Base-by-base conservation (phyloP, 805 yeast genomes). In the Saccharomycopsis oosterbeekiorum region DNA sequence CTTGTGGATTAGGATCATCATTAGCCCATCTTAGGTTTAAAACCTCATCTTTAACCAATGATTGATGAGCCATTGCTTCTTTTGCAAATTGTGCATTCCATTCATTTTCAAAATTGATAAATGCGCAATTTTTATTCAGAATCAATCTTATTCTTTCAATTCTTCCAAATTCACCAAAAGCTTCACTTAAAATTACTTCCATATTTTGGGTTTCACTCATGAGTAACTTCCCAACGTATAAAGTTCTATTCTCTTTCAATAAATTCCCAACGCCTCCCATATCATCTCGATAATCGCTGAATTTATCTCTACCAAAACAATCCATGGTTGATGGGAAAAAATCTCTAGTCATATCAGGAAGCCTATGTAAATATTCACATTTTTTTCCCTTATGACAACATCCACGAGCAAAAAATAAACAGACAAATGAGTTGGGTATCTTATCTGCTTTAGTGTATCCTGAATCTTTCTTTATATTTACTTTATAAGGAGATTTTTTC, bases 221-320 rank as follows among this genome's bases (percentile, higher is more conserved):
- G 47, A 71, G 80, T 65, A 82, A 83, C 43, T 76, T 70, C 12
- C 96, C 94, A 1, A 93, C 81, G 69, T 86, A 92, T 1, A 93
- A 70, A 0, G 97, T 90, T 59, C 84, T 74, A 69, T 91, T 92
- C n/a, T 76, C 76, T 42, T 77, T 74, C 66, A 80, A 78, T 69
- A 93, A 84, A 26, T 89, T 84, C 0, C 98, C 99, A 2, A 91
- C 86, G 40, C 99, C 99, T 36, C 87, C 84, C 97, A 91, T 91
- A 72, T 93, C 98, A 66, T 93, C 97, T 66, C 91, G 75, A 68
- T 89, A 89, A 56, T 84, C 87, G 1, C 87, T 77, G 65, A 86
- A 86, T 71, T 88, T 89, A 68, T 89, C 96, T 62, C 99, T 76
- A 1, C 97, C 98, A 76, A 93, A 93, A 68, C 97, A 92, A 73